Percentiles rank a stretch among this genome's conserved stretches.
Conservation (phyloP, 805 yeast genomes). For the Torulaspora quercuum region DNA sequence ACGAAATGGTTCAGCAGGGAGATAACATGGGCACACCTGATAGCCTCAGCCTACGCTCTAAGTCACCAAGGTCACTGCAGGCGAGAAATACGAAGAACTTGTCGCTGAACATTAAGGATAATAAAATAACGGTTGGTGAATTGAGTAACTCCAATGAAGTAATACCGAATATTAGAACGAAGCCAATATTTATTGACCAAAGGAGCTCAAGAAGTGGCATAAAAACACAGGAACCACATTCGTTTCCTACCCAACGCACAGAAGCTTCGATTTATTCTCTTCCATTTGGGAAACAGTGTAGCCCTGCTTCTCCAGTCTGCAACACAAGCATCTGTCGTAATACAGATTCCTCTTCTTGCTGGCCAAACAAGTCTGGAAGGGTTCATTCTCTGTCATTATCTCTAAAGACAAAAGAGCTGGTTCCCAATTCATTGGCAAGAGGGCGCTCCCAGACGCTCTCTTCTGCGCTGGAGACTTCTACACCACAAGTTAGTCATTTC, state of each 20-base stretch:
- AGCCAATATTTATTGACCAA: conserved; percentile 3
- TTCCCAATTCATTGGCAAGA: conserved; percentile 4
- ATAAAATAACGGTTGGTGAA: conserved; percentile 1
- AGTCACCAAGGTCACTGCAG: conserved; percentile 24
- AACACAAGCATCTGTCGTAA: conserved; percentile 6
- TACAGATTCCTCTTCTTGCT: background rate
- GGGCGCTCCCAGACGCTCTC: conserved; percentile 21
- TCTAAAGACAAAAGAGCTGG: conserved; percentile 20
- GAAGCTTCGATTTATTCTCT: conserved; percentile 29
- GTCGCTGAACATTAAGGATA: conserved; percentile 20
- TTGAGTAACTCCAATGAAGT: background rate
- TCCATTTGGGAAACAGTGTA: conserved; percentile 9
- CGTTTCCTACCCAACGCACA: conserved; percentile 13
- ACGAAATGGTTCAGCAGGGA: conserved; percentile 6
- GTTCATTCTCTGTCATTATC: conserved; percentile 27
- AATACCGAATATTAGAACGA: conserved; percentile 6
- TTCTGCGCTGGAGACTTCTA: conserved; percentile 16
- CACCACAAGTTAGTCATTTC: conserved; percentile 12
- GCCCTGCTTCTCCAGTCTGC: conserved; percentile 15
- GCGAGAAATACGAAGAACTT: conserved; percentile 34
- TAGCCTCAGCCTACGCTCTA: conserved; percentile 8
- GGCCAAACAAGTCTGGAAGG: conserved; percentile 8
- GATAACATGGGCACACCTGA: conserved; percentile 2
- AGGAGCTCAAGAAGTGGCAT: background rate
- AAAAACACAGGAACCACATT: background rate